Evolutionary conservation across 2,329 filamentous ascomycete genomes (phyloP).

Genomic region (Colletotrichum sp.): DNA sequence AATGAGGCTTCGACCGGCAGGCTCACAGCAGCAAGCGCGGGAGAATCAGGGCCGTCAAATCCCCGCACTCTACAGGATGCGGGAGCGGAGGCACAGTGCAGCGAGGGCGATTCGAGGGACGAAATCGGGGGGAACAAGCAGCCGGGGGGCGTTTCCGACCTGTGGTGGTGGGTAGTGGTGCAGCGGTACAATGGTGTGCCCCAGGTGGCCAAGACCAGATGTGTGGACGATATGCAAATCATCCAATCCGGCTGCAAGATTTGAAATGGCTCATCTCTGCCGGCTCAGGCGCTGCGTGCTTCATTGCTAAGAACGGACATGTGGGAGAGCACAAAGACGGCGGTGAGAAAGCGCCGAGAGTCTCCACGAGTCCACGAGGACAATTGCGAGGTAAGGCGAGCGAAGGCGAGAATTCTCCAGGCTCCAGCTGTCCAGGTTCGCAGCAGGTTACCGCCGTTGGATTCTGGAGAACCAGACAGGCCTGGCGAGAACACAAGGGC

Average conservation of each 20-base stretch:
- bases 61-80: conserved; percentile 19
- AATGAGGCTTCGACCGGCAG: conserved; percentile 2
- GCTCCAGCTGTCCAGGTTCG: conserved; percentile 5
- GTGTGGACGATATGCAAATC: not conserved
- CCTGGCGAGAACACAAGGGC: not conserved
- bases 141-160: conserved; percentile 5
- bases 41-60: conserved; percentile 21
- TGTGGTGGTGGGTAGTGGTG: conserved; percentile 11
- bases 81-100: conserved; percentile 21
- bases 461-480: not conserved
- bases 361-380: conserved; percentile 20
- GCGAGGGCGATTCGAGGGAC: not conserved
- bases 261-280: conserved; percentile 14
- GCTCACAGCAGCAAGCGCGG: conserved; percentile 6
- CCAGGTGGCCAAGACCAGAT: not conserved
- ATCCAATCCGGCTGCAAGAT: conserved; percentile 4
- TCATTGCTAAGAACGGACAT: not conserved
- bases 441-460: not conserved
- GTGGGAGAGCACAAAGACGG: conserved; percentile 10
- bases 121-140: conserved; percentile 2
- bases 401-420: not conserved
- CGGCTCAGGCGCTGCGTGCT: not conserved
- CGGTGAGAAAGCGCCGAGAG: conserved; percentile 20
- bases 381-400: conserved; percentile 6
- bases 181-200: not conserved